Base-by-base conservation (phyloP, 805 yeast genomes). In the Cyberlindnera veronae region DNA sequence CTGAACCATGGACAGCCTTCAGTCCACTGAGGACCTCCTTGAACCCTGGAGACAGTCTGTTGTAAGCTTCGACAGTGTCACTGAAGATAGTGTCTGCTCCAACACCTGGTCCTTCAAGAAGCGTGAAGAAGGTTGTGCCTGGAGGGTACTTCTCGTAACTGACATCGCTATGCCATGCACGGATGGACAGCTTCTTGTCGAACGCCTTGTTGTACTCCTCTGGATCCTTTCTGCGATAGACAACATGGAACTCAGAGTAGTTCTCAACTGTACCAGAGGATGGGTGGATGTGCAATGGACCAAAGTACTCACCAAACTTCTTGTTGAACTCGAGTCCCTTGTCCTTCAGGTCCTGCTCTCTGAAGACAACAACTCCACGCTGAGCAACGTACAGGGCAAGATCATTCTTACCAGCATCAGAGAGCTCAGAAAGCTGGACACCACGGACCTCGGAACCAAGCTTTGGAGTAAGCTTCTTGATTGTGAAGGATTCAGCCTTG, bases 51-150 rank as follows among this genome's bases (percentile, higher is more conserved):
- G 90, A 82, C 38, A 84, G 68, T 53, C 90, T 67, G 43, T 79
- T 74, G 61, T 80, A 84, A 11, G 87, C 88, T 58, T 81, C 88
- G 27, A 69, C 68, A 22, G 79, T 69, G 55, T 82, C 85, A 14
- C 84, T 75, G 55, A 81, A 84, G 34, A 81, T 65, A 13, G 86
- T 84, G 59, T 84, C 93, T 45, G 91, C 93, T 38, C 91, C 89
- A 31, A 77, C 59, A 16, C 72, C 76, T 21, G 79, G 79, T 23
- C 71, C 69, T 43, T 81, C 84, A 34, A 82, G 65, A 41, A 81
- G 76, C 15, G 76, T 69, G 54, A 84, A 79, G 46, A 81, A 74
- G 1, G 93, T 84, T 41, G 74, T 67, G 12, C 83, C 83, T 12
- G 90, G 84, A 7, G 89, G 83, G 58, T 80, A 86, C 42, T 70